Conservation (phyloP, 495 filamentous ascomycete species). For the Annulohypoxylon maeteangense region DNA sequence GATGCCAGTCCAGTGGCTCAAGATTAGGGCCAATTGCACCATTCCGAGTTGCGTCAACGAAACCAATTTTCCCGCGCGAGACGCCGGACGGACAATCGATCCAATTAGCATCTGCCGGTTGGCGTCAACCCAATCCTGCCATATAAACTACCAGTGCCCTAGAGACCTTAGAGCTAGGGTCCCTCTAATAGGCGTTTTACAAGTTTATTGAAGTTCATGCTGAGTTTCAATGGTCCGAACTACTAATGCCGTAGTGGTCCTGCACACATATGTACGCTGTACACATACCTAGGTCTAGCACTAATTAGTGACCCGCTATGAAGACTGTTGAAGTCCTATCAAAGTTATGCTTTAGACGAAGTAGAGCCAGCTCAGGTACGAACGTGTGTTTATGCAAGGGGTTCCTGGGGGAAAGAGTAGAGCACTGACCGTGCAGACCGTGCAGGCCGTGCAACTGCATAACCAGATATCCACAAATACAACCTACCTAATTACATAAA, state of each 20-base stretch:
- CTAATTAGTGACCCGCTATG: neutral
- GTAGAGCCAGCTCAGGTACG: slow-evolving; percentile 28
- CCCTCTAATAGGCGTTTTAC: slow-evolving; percentile 11
- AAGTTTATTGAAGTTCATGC: slow-evolving; percentile 17
- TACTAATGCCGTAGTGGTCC: neutral
- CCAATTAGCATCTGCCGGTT: slow-evolving; percentile 45
- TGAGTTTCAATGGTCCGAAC: neutral
- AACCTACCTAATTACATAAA: slow-evolving; percentile 13
- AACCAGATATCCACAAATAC: slow-evolving; percentile 3
- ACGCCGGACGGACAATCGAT: slow-evolving; percentile 42
- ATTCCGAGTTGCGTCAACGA: slow-evolving; percentile 41
- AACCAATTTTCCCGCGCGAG: slow-evolving; percentile 43
- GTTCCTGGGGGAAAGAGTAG: neutral
- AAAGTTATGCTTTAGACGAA: slow-evolving; percentile 32
- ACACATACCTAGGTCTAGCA: neutral
- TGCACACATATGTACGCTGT: neutral
- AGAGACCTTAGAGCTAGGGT: slow-evolving; percentile 21
- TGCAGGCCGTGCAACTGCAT: slow-evolving; percentile 17
- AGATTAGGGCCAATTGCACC: slow-evolving; percentile 39
- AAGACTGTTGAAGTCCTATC: slow-evolving; percentile 1
- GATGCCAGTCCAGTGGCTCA: slow-evolving; percentile 28
- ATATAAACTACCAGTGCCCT: neutral
- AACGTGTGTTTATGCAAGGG: slow-evolving; percentile 36
- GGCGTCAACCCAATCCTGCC: slow-evolving; percentile 36
- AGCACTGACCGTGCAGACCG: neutral